Base-by-base conservation (phyloP, 164 flowering plant species). In the Cinnamomum micranthum region DNA sequence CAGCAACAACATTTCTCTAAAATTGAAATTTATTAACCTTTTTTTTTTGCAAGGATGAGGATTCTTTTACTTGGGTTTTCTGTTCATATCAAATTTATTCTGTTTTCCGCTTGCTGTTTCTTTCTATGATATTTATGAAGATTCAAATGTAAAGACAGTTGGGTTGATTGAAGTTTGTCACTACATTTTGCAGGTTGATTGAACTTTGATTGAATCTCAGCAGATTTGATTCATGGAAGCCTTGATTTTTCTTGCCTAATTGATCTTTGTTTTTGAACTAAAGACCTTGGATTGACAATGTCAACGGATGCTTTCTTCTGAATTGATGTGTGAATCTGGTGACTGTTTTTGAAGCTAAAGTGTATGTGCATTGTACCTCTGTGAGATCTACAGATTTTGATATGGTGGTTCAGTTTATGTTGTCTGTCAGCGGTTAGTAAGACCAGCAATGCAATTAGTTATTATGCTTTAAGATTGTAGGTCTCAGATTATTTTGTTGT, bases 321-420 rank as follows among this genome's bases (percentile, higher is more conserved):
- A 64, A 13, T n/a, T n/a, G 27, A 62, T 35, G 20, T 41, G 62
- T 33, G 59, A 51, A 73, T 64, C 77, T 75, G 52, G 55, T 13
- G 19, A 4, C 59, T 52, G 59, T 52, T 52, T 17, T 52, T 52
- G 50, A 75, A 69, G 20, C 41, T 68, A 59, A 75, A 52, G 52
- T 50, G 23, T 22, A 15, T 60, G 22, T 75, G 24, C 58, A 52
- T 52, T 52, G 19, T 13, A 14, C 17, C 59, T 52, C 59, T 52
- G 59, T 52, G 19, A 47, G 23, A n/a, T 73, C 2, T 20, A 35
- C 59, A 23, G 3, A 7, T 35, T 64, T 15, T 20, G 25, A 35
- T 15, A 3, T 17, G 17, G 2, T 25, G 25, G 25, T 63, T 63
- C 12, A 24, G 31, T 12, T 63, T 7, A 24, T n/a, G 14, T 22